These are phyloP conservation scores for Colletotrichum horii DNA, from an alignment of 2,329 filamentous ascomycete genomes.

Conservation along the genomic window DNA sequence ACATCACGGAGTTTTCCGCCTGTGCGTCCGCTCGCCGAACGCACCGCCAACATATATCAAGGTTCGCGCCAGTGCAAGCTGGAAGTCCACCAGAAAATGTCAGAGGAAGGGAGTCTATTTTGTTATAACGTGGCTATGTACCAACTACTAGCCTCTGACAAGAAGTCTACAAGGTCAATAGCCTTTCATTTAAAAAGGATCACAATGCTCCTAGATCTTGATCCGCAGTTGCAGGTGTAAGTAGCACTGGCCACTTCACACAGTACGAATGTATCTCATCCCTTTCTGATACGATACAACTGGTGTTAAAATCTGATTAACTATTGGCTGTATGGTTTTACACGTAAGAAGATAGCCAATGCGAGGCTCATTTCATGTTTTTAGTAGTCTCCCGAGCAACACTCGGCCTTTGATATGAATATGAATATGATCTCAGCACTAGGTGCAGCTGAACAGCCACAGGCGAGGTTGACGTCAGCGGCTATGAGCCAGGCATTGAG, in stretches of 20 bases:
- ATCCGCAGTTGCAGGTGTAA: background rate
- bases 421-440: background rate
- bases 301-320: accelerated
- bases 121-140: background rate
- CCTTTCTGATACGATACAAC: accelerated
- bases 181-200: background rate
- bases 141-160: background rate
- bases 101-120: background rate
- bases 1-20: background rate
- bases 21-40: background rate
- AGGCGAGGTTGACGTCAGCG: background rate
- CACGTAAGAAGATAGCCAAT: background rate
- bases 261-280: background rate
- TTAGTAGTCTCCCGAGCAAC: background rate
- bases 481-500: background rate
- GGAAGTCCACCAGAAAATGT: background rate
- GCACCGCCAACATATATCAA: background rate
- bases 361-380: background rate
- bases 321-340: background rate
- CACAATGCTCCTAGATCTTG: accelerated
- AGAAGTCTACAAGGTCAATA: background rate
- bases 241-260: background rate
- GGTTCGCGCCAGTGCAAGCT: background rate
- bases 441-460: background rate
- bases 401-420: background rate